Base-by-base conservation (phyloP, 495 filamentous ascomycete genomes). In the Terfezia boudieri region DNA sequence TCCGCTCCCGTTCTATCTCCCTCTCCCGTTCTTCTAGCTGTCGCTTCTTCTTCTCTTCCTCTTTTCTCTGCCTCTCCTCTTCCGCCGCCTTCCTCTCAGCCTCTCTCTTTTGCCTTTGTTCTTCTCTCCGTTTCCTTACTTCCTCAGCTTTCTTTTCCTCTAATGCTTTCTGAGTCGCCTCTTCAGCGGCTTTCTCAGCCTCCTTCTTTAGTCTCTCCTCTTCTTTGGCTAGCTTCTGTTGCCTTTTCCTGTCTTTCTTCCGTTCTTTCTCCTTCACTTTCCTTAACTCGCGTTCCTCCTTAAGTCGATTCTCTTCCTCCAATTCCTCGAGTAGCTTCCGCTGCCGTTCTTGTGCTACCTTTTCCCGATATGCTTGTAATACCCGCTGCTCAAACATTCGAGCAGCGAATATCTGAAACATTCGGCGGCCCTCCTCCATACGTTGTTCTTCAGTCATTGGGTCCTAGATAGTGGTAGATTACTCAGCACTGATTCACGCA, bases 351-450 rank as follows among this genome's bases (percentile, higher is more conserved):
- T 80, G 77, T 14, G 90, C 84, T 10, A 96, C 87, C 65, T 94
- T 95, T 68, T 99, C 89, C 61, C 84, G 79, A 65, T 99, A 99
- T 43, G 90, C 90, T n/a, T 82, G 87, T 55, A 99, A 75, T 9
- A 99, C 90, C 59, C 90, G 74, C 67, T 96, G 92, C 67, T 99
- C 90, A 65, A 99, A 99, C 90, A 99, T 99, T 58, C 90, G 77
- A 41, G 90, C 90, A 53, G 90, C 90, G 68, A 99, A 98, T 66
- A 99, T 99, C 66, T 99, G 90, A 66, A 99, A 99, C 90, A 99
- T 99, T 56, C 90, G 75, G 51, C 92, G 77, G 51, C 90, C 90
- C 71, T 98, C 90, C 64, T 99, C 86, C 90, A 99, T 96, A 37
- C 90, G 84, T 69, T 99, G 89, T 66, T 92, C 84, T 69, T 96